Base-by-base conservation (phyloP, 2,329 filamentous ascomycete genomes). In the Aspergillus aculeatinus region DNA sequence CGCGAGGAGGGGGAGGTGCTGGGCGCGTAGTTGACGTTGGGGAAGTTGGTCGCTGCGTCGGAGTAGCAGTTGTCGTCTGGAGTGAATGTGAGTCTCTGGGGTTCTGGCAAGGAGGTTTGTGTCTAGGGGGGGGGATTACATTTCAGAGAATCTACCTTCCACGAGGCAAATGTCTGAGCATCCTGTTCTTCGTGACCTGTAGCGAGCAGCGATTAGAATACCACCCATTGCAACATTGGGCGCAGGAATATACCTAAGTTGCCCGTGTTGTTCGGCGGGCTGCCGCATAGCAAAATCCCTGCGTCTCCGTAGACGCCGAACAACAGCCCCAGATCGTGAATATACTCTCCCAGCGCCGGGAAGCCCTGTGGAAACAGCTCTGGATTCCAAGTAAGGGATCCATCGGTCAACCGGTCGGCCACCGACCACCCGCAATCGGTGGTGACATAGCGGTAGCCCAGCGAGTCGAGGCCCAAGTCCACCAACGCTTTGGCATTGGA, bases 361-460 rank as follows among this genome's bases (percentile, higher is more conserved):
- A 81, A 73, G 0, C 79, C 79, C 21, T 68, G 64, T 0, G 80
- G 79, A 44, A 82, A 81, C 49, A 77, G 68, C 1, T 65, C 72
- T 10, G 71, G 55, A 57, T 81, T 77, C 74, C 77, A 79, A 12
- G 76, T 74, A 60, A 81, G 70, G 16, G 74, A 74, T 14, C 76
- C 75, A 60, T 79, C 73, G 4, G 68, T 48, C 12, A 69, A 65
- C 19, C 79, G 70, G 35, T 77, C 66, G 2, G 70, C 60, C 4
- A 75, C 69, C 5, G 73, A 79, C 86, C 85, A 88, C 0, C 86
- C 85, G 57, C 84, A 87, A 65, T 88, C 86, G 0, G 80, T 79
- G 0, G 83, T 85, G 33, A 87, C 81, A 58, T 82, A 81, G 1
- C 74, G 77, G 65, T 88, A 88, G 5, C 86, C 85, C 0, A 83